These are phyloP conservation scores for Penicillium simplicissimum DNA, from an alignment of 495 filamentous ascomycete genomes.

Conservation along the genomic window DNA sequence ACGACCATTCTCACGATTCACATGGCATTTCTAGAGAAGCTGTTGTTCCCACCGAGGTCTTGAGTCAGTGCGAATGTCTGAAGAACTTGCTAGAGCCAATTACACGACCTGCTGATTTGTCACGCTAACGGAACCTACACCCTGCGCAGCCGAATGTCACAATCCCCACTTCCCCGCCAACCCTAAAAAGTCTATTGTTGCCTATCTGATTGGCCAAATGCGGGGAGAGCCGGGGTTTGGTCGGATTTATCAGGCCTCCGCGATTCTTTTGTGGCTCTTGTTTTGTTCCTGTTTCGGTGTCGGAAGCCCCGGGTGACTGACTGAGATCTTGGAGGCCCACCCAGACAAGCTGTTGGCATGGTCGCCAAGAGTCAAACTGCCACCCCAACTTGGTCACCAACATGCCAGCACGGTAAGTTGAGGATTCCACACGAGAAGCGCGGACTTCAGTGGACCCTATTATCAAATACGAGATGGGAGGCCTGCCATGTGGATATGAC, in stretches of 20 bases:
- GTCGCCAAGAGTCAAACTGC: not conserved
- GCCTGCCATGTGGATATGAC: not conserved
- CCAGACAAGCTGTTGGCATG: not conserved
- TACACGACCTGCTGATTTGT: not conserved
- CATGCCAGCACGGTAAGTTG: not conserved
- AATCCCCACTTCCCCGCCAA: conserved; percentile 2
- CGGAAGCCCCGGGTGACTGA: not conserved
- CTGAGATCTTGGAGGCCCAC: not conserved
- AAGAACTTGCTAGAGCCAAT: not conserved
- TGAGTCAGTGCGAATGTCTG: not conserved
- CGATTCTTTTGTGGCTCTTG: not conserved
- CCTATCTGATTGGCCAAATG: not conserved
- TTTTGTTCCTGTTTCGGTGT: not conserved
- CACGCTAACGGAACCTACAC: not conserved
- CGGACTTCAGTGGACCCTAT: not conserved
- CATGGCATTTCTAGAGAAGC: not conserved
- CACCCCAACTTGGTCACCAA: not conserved
- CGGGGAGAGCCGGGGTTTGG: not conserved
- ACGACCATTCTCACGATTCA: not conserved
- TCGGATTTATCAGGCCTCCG: not conserved
- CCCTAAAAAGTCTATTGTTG: not conserved
- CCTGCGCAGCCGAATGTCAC: not conserved
- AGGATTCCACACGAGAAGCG: not conserved
- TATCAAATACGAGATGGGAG: not conserved
- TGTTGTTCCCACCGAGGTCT: not conserved